Evolutionary conservation across 768 basidiomycete species (phyloP).

Genomic region (Tulasnella sp.): DNA sequence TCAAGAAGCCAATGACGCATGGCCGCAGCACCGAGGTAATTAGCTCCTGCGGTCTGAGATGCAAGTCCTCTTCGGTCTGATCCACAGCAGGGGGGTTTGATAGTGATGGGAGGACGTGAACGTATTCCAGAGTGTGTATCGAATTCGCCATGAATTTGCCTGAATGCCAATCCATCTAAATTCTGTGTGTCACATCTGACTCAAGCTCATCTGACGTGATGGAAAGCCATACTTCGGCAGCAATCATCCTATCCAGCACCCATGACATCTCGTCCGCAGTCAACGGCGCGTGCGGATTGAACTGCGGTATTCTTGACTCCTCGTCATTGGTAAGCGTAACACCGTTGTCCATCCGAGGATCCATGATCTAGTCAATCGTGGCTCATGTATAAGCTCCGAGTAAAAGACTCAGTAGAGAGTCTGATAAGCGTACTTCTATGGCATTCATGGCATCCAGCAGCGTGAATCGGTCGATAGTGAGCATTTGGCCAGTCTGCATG

Average conservation of each 20-base stretch:
- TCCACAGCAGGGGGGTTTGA: constrained; percentile 18
- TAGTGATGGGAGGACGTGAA: constrained; percentile 52
- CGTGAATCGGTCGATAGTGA: constrained; percentile 58
- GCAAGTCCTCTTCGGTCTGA: constrained; percentile 26
- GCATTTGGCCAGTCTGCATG: constrained; percentile 48
- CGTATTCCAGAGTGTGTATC: constrained; percentile 65
- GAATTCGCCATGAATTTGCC: constrained; percentile 82
- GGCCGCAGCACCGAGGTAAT: constrained; percentile 58
- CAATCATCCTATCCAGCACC: constrained; percentile 67
- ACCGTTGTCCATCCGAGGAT: constrained; percentile 82
- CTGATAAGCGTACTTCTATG: constrained; percentile 49
- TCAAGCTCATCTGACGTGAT: neutral
- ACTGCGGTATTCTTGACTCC: constrained; percentile 22
- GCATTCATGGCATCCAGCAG: constrained; percentile 91
- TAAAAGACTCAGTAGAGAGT: neutral
- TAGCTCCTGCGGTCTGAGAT: constrained; percentile 45
- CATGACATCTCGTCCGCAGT: constrained; percentile 77
- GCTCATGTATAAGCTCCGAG: neutral
- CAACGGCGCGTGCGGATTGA: constrained; percentile 52
- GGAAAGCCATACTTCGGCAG: constrained; percentile 48
- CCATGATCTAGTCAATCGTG: constrained; percentile 53
- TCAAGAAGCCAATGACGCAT: constrained; percentile 55
- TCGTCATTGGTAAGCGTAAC: constrained; percentile 31
- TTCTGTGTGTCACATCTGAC: neutral
- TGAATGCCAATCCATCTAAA: constrained; percentile 76